These are phyloP conservation scores for Pseudogymnoascus sp. DNA, from an alignment of 2,329 filamentous ascomycete genomes.

Conservation along the genomic window DNA sequence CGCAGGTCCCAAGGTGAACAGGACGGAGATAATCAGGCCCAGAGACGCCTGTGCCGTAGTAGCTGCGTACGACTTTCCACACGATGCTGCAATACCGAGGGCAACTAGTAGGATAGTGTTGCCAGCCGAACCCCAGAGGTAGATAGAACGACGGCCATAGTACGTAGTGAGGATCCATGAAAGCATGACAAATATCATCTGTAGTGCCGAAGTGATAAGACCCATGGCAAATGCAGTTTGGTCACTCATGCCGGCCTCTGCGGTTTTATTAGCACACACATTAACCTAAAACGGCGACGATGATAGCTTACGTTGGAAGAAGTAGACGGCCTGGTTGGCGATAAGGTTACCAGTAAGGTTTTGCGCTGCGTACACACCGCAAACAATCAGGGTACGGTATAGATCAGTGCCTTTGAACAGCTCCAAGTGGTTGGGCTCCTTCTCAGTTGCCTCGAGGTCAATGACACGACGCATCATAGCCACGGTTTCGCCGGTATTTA, in stretches of 20 bases:
- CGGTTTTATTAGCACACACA: neutral
- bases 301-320: conserved; percentile 39
- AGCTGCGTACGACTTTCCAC: conserved; percentile 32
- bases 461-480: conserved; percentile 54
- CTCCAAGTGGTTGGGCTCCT: conserved; percentile 41
- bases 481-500: conserved; percentile 38
- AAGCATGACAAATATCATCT: conserved; percentile 55
- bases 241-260: conserved; percentile 52
- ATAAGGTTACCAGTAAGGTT: conserved; percentile 57
- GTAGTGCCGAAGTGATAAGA: conserved; percentile 58
- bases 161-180: conserved; percentile 62
- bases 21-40: conserved; percentile 52
- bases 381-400: conserved; percentile 48
- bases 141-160: conserved; percentile 41
- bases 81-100: conserved; percentile 53
- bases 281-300: neutral
- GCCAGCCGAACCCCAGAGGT: neutral
- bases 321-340: conserved; percentile 56
- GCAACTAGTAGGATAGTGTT: conserved; percentile 29
- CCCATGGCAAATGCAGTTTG: conserved; percentile 54
- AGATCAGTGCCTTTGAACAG: conserved; percentile 48
- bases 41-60: conserved; percentile 15
- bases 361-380: conserved; percentile 50
- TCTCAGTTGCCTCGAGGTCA: conserved; percentile 41
- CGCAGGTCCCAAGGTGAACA: conserved; percentile 56